A percentile compares a stretch with the other conserved stretches of the same genome.
Evolutionary conservation across 768 basidiomycete genomes (phyloP).

Genomic region (Pisolithus marmoratus): DNA sequence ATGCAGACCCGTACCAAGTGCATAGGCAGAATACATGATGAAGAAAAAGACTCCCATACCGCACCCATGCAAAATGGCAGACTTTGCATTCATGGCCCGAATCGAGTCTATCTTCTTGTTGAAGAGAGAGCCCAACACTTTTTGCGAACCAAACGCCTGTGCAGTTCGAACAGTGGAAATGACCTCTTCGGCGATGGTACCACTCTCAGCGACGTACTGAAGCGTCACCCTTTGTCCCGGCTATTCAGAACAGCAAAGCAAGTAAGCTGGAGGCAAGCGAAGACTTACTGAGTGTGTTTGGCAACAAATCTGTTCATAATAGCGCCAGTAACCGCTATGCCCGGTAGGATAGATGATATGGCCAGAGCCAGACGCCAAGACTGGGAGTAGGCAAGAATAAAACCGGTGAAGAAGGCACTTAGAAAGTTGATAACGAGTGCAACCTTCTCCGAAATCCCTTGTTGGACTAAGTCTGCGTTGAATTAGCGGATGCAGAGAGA

Average conservation of each 20-base stretch:
- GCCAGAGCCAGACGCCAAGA: conserved; percentile 84
- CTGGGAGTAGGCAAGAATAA: conserved; percentile 62
- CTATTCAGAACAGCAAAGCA: neutral
- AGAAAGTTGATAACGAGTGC: conserved; percentile 61
- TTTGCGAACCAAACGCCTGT: conserved; percentile 86
- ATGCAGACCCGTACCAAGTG: conserved; percentile 40
- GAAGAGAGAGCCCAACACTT: conserved; percentile 57
- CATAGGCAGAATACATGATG: conserved; percentile 72
- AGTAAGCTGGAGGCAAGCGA: neutral
- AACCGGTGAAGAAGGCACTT: conserved; percentile 73
- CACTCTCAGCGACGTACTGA: conserved; percentile 70
- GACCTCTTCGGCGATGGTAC: conserved; percentile 87
- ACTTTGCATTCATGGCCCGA: conserved; percentile 47
- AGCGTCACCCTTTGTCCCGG: conserved; percentile 44
- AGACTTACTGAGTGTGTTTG: conserved; percentile 57
- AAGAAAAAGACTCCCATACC: conserved; percentile 77
- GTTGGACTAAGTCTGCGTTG: conserved; percentile 74
- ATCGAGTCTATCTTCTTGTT: conserved; percentile 54
- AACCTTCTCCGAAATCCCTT: conserved; percentile 88
- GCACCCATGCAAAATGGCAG: conserved; percentile 52
- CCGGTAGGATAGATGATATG: conserved; percentile 75
- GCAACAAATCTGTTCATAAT: conserved; percentile 67
- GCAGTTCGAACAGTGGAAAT: conserved; percentile 85
- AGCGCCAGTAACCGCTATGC: conserved; percentile 68
- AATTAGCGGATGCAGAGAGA: neutral